Conservation (phyloP, 1,139 yeast genomes). For the Lodderomyces theae region DNA sequence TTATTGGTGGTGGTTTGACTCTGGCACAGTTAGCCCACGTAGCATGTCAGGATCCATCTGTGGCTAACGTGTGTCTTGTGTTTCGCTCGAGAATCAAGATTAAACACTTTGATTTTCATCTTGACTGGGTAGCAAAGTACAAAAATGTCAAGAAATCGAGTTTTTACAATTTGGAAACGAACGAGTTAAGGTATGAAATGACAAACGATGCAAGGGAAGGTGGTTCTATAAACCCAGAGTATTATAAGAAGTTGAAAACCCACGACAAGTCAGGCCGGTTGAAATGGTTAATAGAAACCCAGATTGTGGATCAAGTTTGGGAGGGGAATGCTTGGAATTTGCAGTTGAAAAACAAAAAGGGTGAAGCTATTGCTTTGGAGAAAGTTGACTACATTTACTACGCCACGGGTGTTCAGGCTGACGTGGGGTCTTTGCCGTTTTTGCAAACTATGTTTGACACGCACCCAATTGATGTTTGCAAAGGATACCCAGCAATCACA, state of each 20-base stretch:
- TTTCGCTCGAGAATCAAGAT: conserved; percentile 42
- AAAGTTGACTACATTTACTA: conserved; percentile 37
- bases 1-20: conserved; percentile 50
- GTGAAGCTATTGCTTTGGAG: background rate
- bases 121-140: conserved; percentile 54
- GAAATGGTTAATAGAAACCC: conserved; percentile 23
- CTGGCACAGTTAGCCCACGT: conserved; percentile 49
- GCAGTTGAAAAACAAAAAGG: conserved; percentile 13
- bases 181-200: conserved; percentile 41
- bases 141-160: conserved; percentile 43
- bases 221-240: conserved; percentile 50
- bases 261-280: conserved; percentile 31
- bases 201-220: conserved; percentile 46
- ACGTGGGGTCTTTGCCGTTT: conserved; percentile 29
- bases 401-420: conserved; percentile 44
- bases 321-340: conserved; percentile 22
- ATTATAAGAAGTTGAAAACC: conserved; percentile 30
- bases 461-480: conserved; percentile 30
- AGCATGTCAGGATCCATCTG: conserved; percentile 27
- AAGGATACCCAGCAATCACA: conserved; percentile 44
- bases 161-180: conserved; percentile 43
- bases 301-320: conserved; percentile 23
- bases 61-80: conserved; percentile 32
- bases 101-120: conserved; percentile 50
- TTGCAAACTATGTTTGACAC: conserved; percentile 25